Evolutionary conservation across 1,284 basidiomycete species (phyloP), one percentile per base, ranked within the genome.

Genomic region (Trichosporon sp.): DNA sequence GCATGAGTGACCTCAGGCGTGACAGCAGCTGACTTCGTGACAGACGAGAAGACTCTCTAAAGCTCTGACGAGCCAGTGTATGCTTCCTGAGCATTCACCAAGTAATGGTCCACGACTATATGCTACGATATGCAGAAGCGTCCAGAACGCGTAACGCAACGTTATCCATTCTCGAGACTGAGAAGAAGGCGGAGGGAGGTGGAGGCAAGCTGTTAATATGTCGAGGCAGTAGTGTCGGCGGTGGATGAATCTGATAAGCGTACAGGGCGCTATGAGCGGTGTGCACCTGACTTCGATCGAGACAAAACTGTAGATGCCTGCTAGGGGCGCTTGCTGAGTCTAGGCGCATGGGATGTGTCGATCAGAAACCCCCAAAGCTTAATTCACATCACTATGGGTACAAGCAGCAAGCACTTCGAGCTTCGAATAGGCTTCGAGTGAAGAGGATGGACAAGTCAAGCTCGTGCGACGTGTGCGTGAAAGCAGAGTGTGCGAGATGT

Each of bases 11-110:
- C 5, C 16, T 9, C 19, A 6, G 19, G 49, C 49, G 49, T 54
- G 49, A 54, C 49, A 29, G 29, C 27, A 54, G 33, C 63, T 64
- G 37, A 64, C 34, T 6, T 6, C 10, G 52, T n/a, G 19, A 32
- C 58, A 64, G 63, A 64, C 58, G 59, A 64, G 63, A 64, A 64
- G 63, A 54, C 44, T 14, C 63, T 64, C 56, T 64, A 64, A 64
- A 29, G 49, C 49, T 54, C 49, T 27, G 49, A 52, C 29, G 49
- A 29, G 49, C 49, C 25, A 29, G 49, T 29, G 49, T 29, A 27
- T 54, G 49, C 49, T 54, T 54, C 25, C 11, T 29, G 54, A 36
- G 62, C 52, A 32, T 23, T 32, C 27, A 25, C 31, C n/a, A 19
- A 58, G 29, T 58, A 29, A 14, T 56, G 31, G 49, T 29, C 52